Evolutionary conservation across 2,329 filamentous ascomycete genomes (phyloP).

Genomic region (Neoascochyta sp.): DNA sequence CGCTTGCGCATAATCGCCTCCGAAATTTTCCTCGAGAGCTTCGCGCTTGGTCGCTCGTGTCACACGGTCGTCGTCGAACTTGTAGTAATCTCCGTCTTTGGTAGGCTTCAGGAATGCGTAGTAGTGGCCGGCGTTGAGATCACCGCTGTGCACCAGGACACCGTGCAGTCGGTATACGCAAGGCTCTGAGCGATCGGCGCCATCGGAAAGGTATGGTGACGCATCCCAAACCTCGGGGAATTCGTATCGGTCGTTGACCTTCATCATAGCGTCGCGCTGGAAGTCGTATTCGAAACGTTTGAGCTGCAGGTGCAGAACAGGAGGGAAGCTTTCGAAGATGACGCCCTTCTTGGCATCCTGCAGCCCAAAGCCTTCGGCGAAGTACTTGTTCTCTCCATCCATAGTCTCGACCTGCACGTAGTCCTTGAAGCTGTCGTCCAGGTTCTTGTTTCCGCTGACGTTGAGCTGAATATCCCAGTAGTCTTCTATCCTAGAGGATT

Average conservation of each 20-base stretch:
- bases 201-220: conserved; percentile 78
- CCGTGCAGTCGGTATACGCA: conserved; percentile 93
- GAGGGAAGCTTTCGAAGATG: conserved; percentile 92
- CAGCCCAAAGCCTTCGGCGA: conserved; percentile 83
- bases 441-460: conserved; percentile 85
- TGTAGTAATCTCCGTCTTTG: conserved; percentile 93
- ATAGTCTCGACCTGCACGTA: conserved; percentile 96
- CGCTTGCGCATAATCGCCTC: conserved; percentile 70
- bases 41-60: conserved; percentile 90
- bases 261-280: conserved; percentile 96
- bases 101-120: conserved; percentile 91
- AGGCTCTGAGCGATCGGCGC: conserved; percentile 80
- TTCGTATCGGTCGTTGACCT: conserved; percentile 91
- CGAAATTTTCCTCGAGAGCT: conserved; percentile 94
- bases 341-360: conserved; percentile 98
- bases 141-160: conserved; percentile 92
- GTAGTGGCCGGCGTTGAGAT: conserved; percentile 95
- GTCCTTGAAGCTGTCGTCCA: conserved; percentile 92
- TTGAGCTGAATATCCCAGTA: conserved; percentile 99
- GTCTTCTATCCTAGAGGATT: conserved; percentile 91
- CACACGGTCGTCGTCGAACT: conserved; percentile 94
- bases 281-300: conserved; percentile 99
- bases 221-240: conserved; percentile 83
- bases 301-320: conserved; percentile 88
- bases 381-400: conserved; percentile 98